Evolutionary conservation across 2,329 filamentous ascomycete genomes (phyloP).

Genomic region (Dothistroma pini): DNA sequence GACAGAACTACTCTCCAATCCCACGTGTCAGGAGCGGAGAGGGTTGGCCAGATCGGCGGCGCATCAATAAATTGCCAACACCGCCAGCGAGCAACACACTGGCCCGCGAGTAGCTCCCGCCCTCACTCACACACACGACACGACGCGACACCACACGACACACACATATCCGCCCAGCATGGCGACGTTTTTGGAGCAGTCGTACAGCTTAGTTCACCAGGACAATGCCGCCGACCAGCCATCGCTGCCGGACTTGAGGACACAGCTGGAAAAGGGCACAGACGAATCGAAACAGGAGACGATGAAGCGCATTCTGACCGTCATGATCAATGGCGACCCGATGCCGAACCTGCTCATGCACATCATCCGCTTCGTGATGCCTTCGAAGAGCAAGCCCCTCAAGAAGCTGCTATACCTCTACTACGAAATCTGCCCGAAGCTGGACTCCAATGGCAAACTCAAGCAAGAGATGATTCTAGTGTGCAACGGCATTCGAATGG

Average conservation of each 20-base stretch:
- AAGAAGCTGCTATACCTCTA: slow-evolving; percentile 99
- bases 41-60: slow-evolving; percentile 24
- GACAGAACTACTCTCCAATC: neutral
- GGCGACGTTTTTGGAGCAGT: slow-evolving; percentile 89
- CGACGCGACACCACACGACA: slow-evolving; percentile 6
- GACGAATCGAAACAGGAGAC: slow-evolving; percentile 40
- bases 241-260: slow-evolving; percentile 83
- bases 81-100: slow-evolving; percentile 10
- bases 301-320: slow-evolving; percentile 91
- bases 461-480: slow-evolving; percentile 99
- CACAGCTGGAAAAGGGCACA: slow-evolving; percentile 43
- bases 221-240: slow-evolving; percentile 96
- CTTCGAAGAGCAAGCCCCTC: slow-evolving; percentile 89
- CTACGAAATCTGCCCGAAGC: slow-evolving; percentile 98
- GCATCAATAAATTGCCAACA: slow-evolving; percentile 26
- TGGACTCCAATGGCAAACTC: slow-evolving; percentile 85
- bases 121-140: neutral
- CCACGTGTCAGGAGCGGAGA: slow-evolving; percentile 12
- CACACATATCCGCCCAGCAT: slow-evolving; percentile 54
- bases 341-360: slow-evolving; percentile 97
- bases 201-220: slow-evolving; percentile 96
- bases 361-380: slow-evolving; percentile 99
- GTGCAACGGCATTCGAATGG: slow-evolving; percentile 97
- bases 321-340: slow-evolving; percentile 97
- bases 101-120: neutral